phyloP scores from a whole-genome alignment of 75 land plant genomes.

The Cunninghamia lanceolata region DNA sequence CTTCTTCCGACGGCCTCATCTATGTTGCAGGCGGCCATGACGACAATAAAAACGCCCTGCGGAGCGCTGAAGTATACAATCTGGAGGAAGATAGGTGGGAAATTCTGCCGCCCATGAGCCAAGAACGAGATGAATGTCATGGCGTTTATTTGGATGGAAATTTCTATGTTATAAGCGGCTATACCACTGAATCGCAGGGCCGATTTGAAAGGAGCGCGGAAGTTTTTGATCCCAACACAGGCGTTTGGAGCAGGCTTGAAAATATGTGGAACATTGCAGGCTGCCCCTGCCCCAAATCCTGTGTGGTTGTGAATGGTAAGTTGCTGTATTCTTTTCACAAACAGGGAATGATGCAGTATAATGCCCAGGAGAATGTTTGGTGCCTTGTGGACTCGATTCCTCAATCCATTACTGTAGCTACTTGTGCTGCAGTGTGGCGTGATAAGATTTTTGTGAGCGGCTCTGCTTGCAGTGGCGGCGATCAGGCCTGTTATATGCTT shows the following conservation, averaged over 20 bases:
- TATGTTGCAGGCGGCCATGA: constrained; percentile 84
- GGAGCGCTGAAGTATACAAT: constrained; percentile 48
- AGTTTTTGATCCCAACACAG: constrained; percentile 20
- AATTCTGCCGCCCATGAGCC: constrained; percentile 39
- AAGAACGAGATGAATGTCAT: constrained; percentile 71
- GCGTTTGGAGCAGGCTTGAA: constrained; percentile 48
- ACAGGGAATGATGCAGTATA: constrained; percentile 9
- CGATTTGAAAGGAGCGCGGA: constrained; percentile 44
- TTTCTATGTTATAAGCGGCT: constrained; percentile 70
- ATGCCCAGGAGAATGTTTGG: constrained; percentile 3
- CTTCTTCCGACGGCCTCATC: constrained; percentile 9
- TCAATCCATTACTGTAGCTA: neutral
- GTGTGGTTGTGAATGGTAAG: neutral
- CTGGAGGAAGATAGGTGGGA: constrained; percentile 42
- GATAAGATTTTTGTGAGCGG: constrained; percentile 18
- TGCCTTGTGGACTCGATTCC: constrained; percentile 12
- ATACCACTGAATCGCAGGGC: constrained; percentile 63
- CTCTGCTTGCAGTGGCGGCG: neutral
- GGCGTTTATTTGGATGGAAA: constrained; percentile 35
- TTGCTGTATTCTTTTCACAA: constrained; percentile 9
- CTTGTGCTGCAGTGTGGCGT: neutral
- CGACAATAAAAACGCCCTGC: constrained; percentile 62
- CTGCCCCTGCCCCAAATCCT: neutral
- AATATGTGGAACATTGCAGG: constrained; percentile 28
- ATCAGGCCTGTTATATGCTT: constrained; percentile 1